Conservation (phyloP, 2,329 filamentous ascomycete species). For the Tolypocladium capitatum region DNA sequence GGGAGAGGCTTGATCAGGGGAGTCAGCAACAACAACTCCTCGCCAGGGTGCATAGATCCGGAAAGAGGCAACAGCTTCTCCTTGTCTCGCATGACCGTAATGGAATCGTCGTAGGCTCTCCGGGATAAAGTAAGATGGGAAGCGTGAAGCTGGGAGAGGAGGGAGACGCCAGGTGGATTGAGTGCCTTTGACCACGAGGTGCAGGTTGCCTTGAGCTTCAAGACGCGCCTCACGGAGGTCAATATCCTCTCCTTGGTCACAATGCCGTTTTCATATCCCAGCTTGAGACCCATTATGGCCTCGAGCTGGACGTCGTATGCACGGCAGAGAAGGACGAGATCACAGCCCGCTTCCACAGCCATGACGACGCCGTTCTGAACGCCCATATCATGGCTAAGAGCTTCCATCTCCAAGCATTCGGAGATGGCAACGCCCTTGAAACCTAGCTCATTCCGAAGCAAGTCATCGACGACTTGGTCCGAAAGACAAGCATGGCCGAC, state of each 20-base stretch:
- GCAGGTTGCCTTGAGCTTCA: slow-evolving; percentile 70
- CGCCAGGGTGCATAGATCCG: slow-evolving; percentile 66
- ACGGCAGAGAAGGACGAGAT: slow-evolving; percentile 77
- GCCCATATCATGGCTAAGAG: slow-evolving; percentile 88
- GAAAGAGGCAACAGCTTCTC: slow-evolving; percentile 73
- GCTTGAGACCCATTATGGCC: slow-evolving; percentile 76
- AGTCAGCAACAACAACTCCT: slow-evolving; percentile 80
- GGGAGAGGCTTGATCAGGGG: slow-evolving; percentile 86
- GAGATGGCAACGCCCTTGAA: slow-evolving; percentile 91
- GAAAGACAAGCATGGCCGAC: slow-evolving; percentile 92
- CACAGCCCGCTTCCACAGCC: slow-evolving; percentile 93
- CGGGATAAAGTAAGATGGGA: slow-evolving; percentile 70
- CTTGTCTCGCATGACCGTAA: slow-evolving; percentile 84
- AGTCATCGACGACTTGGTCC: slow-evolving; percentile 81
- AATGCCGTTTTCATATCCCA: slow-evolving; percentile 82
- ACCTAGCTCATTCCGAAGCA: slow-evolving; percentile 75
- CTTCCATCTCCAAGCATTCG: slow-evolving; percentile 94
- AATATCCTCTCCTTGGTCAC: slow-evolving; percentile 70
- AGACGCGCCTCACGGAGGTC: slow-evolving; percentile 64
- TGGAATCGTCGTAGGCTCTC: slow-evolving; percentile 80
- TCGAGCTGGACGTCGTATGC: slow-evolving; percentile 83
- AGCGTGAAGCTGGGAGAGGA: slow-evolving; percentile 70
- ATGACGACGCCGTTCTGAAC: slow-evolving; percentile 94
- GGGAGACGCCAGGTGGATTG: slow-evolving; percentile 67
- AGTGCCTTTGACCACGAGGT: slow-evolving; percentile 86